These are phyloP conservation scores for Nicotiana rustica DNA, from an alignment of 305 asterid genomes.

Conservation along the genomic window DNA sequence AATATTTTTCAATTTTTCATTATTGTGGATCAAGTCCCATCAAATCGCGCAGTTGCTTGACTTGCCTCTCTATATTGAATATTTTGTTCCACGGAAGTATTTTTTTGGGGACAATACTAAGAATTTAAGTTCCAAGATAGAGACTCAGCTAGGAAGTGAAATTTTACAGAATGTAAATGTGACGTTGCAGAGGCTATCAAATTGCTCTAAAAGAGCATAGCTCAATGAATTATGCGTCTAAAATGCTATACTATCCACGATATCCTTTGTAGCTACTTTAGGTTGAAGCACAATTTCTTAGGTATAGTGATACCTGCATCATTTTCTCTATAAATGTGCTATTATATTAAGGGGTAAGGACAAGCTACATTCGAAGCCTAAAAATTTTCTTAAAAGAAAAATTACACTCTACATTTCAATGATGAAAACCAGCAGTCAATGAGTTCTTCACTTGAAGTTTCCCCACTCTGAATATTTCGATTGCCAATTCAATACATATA, in stretches of 20 bases:
- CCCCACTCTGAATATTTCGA: not conserved
- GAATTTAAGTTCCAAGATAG: not conserved
- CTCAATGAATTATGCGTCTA: not conserved
- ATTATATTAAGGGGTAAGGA: not conserved
- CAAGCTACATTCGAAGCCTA: not conserved
- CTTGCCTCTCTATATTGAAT: not conserved
- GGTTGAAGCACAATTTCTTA: not conserved
- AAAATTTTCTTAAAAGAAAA: too few relatives aligned
- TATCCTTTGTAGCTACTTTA: not conserved
- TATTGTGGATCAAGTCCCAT: not conserved
- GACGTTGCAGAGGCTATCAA: not conserved
- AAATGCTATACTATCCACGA: not conserved
- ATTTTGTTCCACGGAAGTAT: not conserved
- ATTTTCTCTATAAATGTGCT: not conserved
- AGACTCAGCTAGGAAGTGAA: not conserved
- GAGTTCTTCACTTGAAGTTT: not conserved
- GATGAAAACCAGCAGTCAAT: not conserved
- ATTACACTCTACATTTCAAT: too few relatives aligned
- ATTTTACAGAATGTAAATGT: not conserved
- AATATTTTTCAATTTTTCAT: not conserved
- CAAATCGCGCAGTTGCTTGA: not conserved
- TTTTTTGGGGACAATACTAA: not conserved
- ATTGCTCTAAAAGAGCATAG: not conserved
- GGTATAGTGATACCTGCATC: not conserved
- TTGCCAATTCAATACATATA: not conserved